Base-by-base conservation (phyloP, 345 rosid species). In the Lepidium aucheri region DNA sequence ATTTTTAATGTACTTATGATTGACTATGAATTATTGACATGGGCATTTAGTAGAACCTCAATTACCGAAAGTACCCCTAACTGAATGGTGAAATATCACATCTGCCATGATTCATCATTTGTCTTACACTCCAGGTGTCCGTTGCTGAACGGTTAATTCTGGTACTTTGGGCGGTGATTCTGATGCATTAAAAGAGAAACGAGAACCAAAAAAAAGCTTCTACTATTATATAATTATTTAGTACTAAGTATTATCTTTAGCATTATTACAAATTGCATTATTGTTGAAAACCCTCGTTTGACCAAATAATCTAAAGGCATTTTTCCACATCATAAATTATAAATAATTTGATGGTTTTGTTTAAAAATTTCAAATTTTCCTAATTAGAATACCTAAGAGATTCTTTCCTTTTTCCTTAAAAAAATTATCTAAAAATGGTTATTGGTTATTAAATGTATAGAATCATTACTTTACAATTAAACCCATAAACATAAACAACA, bases 61-160 rank as follows among this genome's bases (percentile, higher is more conserved):
- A n/a, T 39, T 58, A 73, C 67, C 76, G 42, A 33, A 28, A 59
- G 0, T 36, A 59, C 63, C 67, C 72, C 12, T 42, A 7, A 16
- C 33, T 56, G 6, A 43, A 46, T 15, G 9, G 14, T 0, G 3
- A 64, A 57, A 65, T 72, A 65, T 5, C 72, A 73, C 62, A 55
- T 59, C 56, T 58, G 34, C 63, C 72, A 67, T 59, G 26, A 13
- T 34, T 73, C 13, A 41, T 42, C 26, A 65, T 73, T 60, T 73
- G 68, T 73, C 63, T 60, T 60, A 36, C 26, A 17, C 39, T 44
- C 72, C 77, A 73, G 63, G 63, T 73, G 77, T 73, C 73, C 30
- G 63, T 67, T 67, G 77, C 55, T 73, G 42, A 73, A 73, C 77
- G 72, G 77, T 73, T 73, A 60, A 53, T 67, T 73, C 77, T 53